Evolutionary conservation across 164 flowering plant species (phyloP).

Genomic region (Vitis rupestris): DNA sequence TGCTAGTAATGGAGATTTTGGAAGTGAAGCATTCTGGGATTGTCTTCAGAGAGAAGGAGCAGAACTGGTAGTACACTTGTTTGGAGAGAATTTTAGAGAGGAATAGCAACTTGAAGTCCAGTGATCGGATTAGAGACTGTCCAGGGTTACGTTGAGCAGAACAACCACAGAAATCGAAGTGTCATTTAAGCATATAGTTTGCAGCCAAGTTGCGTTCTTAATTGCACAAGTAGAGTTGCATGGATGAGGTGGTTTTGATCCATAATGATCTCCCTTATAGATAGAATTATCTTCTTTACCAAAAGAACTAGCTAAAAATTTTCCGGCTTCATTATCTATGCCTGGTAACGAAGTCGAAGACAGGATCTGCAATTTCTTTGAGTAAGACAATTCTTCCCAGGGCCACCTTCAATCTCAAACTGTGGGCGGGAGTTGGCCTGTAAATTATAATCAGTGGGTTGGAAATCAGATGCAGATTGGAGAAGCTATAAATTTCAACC

Average conservation of each 20-base stretch:
- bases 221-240: too few species aligned
- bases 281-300: not conserved
- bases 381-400: conserved; percentile 6
- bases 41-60: too few species aligned
- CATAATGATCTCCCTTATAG: conserved; percentile 6
- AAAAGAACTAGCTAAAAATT: not conserved
- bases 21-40: too few species aligned
- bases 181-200: too few species aligned
- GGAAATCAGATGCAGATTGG: conserved; percentile 5
- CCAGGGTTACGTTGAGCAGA: too few species aligned
- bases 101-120: too few species aligned
- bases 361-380: conserved; percentile 15
- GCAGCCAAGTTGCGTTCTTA: too few species aligned
- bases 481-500: conserved; percentile 1
- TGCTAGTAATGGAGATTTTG: too few species aligned
- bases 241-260: not conserved
- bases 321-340: conserved; percentile 11
- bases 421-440: conserved; percentile 6
- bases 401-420: conserved; percentile 8
- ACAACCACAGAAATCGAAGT: too few species aligned
- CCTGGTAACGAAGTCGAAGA: conserved; percentile 21
- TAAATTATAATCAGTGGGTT: conserved; percentile 7
- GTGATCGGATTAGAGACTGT: too few species aligned
- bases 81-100: too few species aligned
- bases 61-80: too few species aligned